Evolutionary conservation across 192 early-diverging fungal genomes (phyloP), one percentile per base, ranked within the genome.

Genomic region (Geranomyces variabilis): DNA sequence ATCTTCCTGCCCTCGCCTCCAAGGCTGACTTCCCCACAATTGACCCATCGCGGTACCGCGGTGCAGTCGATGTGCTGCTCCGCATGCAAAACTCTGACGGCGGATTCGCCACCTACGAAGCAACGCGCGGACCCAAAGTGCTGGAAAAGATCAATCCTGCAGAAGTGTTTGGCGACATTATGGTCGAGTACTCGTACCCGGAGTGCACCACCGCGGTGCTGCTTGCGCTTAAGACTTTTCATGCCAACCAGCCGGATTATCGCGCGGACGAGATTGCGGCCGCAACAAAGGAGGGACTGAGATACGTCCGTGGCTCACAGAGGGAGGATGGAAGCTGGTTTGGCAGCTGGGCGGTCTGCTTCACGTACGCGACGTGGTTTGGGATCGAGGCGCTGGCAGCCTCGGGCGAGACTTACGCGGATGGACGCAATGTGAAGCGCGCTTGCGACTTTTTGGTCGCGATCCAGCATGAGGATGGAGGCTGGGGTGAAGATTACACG

Each of bases 321-420:
- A 70, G 85, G 21, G 64, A 67, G 22, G 93, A 97, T 75, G 97
- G 97, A 19, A 87, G 89, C 59, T 99, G 94, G 94, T 96, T 91
- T 76, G 97, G 97, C 5, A 86, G 88, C 33, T 99, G 97, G 97
- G 97, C 90, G 55, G 92, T 99, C 70, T 99, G 97, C 77, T 99
- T 95, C 69, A 97, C 95, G 15, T 99, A 99, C 73, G 95, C 93
- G 34, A 88, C 89, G 17, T 90, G 94, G 89, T 99, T 99, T 89
- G 92, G 92, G 0, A 67, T 96, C 28, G 90, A 96, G 75, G 88
- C 87, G 66, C 77, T 99, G 71, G 88, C 89, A 10, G 91, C 89
- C 62, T 87, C 91, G 22, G 96, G 93, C 9, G 89, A 92, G 81
- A 83, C 67, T 45, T 98, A 96, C 73, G 79, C 89, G 29, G 94